Percentiles rank a stretch among this genome's conserved stretches.
phyloP scores from a whole-genome alignment of 83 land plant species.

The Isoetes engelmannii region DNA sequence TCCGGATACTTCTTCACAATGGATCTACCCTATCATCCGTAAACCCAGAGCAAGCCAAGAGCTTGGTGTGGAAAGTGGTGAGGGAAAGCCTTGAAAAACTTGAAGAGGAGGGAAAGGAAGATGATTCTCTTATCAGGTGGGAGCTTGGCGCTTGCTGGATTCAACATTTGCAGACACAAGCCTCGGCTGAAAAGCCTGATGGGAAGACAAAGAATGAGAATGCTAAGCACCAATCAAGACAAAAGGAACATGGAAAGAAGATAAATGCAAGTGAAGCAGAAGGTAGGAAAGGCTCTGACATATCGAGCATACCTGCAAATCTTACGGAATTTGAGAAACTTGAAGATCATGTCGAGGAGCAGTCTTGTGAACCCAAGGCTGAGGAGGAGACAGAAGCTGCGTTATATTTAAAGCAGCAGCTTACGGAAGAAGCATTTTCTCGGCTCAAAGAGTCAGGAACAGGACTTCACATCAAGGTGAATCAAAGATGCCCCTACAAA shows the following conservation, averaged over 20 bases:
- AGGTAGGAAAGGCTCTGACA: background rate
- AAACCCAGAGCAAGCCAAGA: constrained; percentile 31
- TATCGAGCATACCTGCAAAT: background rate
- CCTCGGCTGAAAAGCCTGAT: constrained; percentile 41
- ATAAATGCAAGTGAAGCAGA: background rate
- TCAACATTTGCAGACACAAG: constrained; percentile 76
- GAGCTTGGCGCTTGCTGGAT: constrained; percentile 97
- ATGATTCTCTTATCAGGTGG: constrained; percentile 59
- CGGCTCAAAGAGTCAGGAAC: constrained; percentile 74
- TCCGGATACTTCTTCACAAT: constrained; percentile 53
- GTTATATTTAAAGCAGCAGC: constrained; percentile 33
- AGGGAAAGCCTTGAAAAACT: constrained; percentile 50
- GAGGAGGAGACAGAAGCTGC: constrained; percentile 28
- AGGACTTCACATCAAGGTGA: constrained; percentile 72
- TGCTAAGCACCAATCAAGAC: background rate
- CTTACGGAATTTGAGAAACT: too few species aligned
- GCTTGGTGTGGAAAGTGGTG: constrained; percentile 36
- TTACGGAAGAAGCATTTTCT: constrained; percentile 49
- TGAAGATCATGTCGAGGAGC: too few species aligned
- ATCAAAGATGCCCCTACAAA: background rate
- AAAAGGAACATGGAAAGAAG: background rate
- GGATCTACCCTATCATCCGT: constrained; percentile 16
- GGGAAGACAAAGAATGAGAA: constrained; percentile 10
- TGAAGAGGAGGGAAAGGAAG: constrained; percentile 19
- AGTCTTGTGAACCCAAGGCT: constrained; percentile 11